These are phyloP conservation scores for Kluyveromyces dobzhanskii DNA, from an alignment of 805 yeast species.

Conservation along the genomic window DNA sequence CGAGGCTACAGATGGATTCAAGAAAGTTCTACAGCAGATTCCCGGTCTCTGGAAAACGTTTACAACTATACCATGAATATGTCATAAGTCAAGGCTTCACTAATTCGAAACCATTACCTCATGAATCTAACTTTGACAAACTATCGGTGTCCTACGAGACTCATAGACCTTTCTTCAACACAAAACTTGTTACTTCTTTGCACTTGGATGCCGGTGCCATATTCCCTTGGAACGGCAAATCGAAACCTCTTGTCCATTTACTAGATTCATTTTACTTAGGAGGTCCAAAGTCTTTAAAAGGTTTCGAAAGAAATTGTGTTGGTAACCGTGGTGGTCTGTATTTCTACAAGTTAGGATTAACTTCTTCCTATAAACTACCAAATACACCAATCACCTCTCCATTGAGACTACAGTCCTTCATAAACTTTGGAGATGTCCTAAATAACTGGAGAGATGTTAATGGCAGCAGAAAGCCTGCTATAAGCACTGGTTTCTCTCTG, in stretches of 20 bases:
- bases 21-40: conserved; percentile 36
- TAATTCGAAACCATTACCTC: conserved; percentile 21
- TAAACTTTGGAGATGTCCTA: conserved; percentile 45
- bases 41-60: conserved; percentile 38
- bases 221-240: conserved; percentile 23
- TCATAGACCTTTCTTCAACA: conserved; percentile 35
- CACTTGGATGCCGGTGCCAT: conserved; percentile 45
- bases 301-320: conserved; percentile 52
- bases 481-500: conserved; percentile 44
- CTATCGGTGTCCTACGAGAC: conserved; percentile 19
- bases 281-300: conserved; percentile 53
- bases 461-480: conserved; percentile 25
- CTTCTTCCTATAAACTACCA: conserved; percentile 49
- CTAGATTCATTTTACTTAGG: conserved; percentile 71
- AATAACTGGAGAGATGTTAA: conserved; percentile 10
- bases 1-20: conserved; percentile 35
- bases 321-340: conserved; percentile 56
- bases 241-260: conserved; percentile 39
- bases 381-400: conserved; percentile 36
- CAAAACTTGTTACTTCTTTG: conserved; percentile 40
- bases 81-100: conserved; percentile 29
- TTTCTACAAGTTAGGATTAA: conserved; percentile 40
- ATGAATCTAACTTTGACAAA: conserved; percentile 26
- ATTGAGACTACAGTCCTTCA: conserved; percentile 52
- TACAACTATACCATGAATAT: conserved; percentile 39